phyloP scores from a whole-genome alignment of 495 filamentous ascomycete genomes.

The Podospora fimiseda region DNA sequence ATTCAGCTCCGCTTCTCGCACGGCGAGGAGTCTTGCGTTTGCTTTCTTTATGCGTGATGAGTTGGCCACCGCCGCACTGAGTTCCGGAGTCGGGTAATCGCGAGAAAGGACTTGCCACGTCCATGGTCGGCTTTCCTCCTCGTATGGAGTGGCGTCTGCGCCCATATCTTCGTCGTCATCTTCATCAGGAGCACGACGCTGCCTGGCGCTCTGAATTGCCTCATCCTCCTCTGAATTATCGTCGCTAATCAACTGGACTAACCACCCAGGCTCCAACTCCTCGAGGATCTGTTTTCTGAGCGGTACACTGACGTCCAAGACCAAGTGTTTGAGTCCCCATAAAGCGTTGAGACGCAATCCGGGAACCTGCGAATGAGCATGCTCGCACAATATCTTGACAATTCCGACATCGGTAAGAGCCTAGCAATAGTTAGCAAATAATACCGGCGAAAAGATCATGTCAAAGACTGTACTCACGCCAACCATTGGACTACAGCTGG shows the following conservation, averaged over 20 bases:
- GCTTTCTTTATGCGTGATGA: conserved; percentile 37
- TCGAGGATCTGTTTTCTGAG: conserved; percentile 71
- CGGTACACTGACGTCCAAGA: conserved; percentile 57
- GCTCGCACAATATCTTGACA: conserved; percentile 69
- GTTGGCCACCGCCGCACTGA: conserved; percentile 5
- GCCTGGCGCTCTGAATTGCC: conserved; percentile 27
- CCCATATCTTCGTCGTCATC: conserved; percentile 64
- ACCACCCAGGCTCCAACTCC: conserved; percentile 69
- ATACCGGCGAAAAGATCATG: background rate
- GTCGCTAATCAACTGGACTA: conserved; percentile 65
- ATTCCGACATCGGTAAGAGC: conserved; percentile 69
- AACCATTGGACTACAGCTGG: conserved; percentile 87
- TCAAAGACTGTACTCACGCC: conserved; percentile 48
- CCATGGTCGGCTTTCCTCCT: conserved; percentile 23
- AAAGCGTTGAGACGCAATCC: conserved; percentile 71
- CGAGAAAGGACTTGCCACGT: conserved; percentile 12
- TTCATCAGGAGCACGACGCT: conserved; percentile 21
- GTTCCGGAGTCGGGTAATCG: background rate
- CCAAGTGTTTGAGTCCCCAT: conserved; percentile 89
- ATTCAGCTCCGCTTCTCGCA: conserved; percentile 52
- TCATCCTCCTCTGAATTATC: conserved; percentile 46
- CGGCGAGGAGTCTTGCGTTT: conserved; percentile 40
- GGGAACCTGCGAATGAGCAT: conserved; percentile 70
- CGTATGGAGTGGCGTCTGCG: conserved; percentile 29
- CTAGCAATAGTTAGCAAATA: conserved; percentile 39